Conservation (phyloP, 2,329 filamentous ascomycete species). For the Aspergillus fijiensis region DNA sequence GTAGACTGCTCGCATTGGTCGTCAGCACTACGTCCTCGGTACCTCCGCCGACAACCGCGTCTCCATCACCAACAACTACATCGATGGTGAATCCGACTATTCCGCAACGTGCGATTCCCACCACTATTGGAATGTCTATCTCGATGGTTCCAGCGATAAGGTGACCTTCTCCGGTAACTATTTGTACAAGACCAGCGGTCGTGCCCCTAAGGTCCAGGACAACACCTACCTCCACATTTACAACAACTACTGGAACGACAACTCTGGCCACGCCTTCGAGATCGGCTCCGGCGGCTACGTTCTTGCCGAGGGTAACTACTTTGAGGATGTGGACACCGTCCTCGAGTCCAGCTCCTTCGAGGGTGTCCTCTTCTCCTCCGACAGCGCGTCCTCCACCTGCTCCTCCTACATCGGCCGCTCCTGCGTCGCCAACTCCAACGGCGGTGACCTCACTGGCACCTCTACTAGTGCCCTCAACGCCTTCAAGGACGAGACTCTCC, state of each 20-base stretch:
- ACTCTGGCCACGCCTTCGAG: too few relatives aligned
- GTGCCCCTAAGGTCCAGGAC: conserved; percentile 56
- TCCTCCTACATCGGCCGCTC: conserved; percentile 27
- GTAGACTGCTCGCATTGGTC: conserved; percentile 56
- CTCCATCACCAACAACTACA: conserved; percentile 60
- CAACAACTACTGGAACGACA: too few relatives aligned
- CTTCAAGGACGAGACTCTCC: neutral
- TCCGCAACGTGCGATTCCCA: conserved; percentile 55
- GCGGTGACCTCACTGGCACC: conserved; percentile 1
- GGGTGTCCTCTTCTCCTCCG: conserved; percentile 40
- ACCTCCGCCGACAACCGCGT: conserved; percentile 54
- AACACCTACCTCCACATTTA: conserved; percentile 55
- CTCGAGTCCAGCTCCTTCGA: too few relatives aligned
- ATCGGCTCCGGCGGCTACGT: too few relatives aligned
- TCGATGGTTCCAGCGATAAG: conserved; percentile 56
- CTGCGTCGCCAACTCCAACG: conserved; percentile 5
- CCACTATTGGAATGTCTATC: conserved; percentile 58
- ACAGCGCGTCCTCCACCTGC: conserved; percentile 43
- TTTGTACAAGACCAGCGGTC: conserved; percentile 59
- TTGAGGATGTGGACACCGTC: too few relatives aligned
- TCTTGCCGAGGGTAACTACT: too few relatives aligned
- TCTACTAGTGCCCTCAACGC: neutral
- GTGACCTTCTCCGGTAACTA: conserved; percentile 63
- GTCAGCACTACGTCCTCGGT: conserved; percentile 61
- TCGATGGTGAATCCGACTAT: conserved; percentile 55